These are phyloP conservation scores for Exophiala xenobiotica DNA, from an alignment of 2,329 filamentous ascomycete species.

Conservation along the genomic window DNA sequence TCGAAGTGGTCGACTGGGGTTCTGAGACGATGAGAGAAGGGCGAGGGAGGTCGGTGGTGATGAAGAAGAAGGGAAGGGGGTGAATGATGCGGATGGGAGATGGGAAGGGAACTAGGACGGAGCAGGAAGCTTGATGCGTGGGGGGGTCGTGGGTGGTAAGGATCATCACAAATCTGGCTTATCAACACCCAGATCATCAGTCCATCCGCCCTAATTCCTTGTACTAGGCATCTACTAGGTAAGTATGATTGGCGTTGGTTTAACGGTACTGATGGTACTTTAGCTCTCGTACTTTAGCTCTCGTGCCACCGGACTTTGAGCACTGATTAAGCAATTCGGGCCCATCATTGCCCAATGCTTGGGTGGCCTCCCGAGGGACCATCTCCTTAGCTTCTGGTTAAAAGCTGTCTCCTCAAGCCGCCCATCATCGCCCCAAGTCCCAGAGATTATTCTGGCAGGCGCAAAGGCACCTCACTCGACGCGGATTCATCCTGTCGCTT, in stretches of 20 bases:
- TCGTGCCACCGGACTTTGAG: not conserved
- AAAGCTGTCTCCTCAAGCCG: too few species aligned
- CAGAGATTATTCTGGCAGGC: too few species aligned
- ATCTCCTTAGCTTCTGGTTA: too few species aligned
- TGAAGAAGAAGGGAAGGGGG: slow-evolving; percentile 5
- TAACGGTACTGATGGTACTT: too few species aligned
- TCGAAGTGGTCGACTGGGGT: not conserved
- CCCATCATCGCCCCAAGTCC: too few species aligned
- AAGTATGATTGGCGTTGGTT: not conserved
- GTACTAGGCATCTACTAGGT: not conserved
- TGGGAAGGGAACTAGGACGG: slow-evolving; percentile 11
- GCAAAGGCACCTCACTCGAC: too few species aligned
- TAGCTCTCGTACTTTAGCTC: too few species aligned
- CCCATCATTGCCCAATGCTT: too few species aligned
- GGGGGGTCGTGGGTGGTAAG: not conserved
- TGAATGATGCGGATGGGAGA: too few species aligned
- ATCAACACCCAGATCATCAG: not conserved
- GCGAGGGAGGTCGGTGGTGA: slow-evolving; percentile 7
- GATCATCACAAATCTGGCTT: not conserved
- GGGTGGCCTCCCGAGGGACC: too few species aligned
- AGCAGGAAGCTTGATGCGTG: slow-evolving; percentile 14
- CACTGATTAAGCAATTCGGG: not conserved
- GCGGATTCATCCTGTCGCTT: too few species aligned
- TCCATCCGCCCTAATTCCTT: not conserved
- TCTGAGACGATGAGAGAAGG: not conserved